Evolutionary conservation across 305 asterid genomes (phyloP).

Genomic region (Ilex paraguariensis): DNA sequence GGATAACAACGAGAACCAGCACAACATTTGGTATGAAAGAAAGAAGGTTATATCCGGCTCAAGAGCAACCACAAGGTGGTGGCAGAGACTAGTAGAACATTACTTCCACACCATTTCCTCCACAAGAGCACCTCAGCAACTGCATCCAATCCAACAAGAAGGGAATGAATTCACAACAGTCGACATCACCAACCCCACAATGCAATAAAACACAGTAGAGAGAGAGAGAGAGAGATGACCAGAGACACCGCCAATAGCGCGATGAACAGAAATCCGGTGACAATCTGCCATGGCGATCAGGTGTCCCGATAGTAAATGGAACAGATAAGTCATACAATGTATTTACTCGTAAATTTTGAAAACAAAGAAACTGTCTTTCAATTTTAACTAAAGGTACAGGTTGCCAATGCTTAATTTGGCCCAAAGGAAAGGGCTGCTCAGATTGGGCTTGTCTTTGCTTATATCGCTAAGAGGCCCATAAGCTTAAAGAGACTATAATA

Average conservation of each 20-base stretch:
- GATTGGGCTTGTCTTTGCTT: too few species aligned
- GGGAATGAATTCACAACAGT: too few species aligned
- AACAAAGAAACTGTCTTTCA: too few species aligned
- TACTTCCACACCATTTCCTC: conserved; percentile 57
- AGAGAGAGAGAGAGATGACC: conserved; percentile 30
- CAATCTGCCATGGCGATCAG: conserved; percentile 59
- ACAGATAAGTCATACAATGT: neutral
- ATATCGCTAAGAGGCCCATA: too few species aligned
- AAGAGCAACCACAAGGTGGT: conserved; percentile 76
- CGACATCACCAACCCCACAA: neutral
- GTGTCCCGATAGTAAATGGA: conserved; percentile 23
- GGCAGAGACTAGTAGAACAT: conserved; percentile 44
- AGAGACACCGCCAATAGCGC: conserved; percentile 74
- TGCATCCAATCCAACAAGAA: conserved; percentile 22
- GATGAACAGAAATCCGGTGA: conserved; percentile 46
- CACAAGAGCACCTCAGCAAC: conserved; percentile 84
- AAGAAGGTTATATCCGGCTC: conserved; percentile 65
- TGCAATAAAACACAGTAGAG: too few species aligned
- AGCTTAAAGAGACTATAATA: too few species aligned
- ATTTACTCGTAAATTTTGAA: too few species aligned
- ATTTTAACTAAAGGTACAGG: too few species aligned
- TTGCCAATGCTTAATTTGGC: too few species aligned
- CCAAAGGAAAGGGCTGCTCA: too few species aligned
- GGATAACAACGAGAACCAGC: conserved; percentile 58
- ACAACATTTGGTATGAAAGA: conserved; percentile 62